These are phyloP conservation scores for Populus tomentosa DNA, from an alignment of 441 rosid species.

Conservation along the genomic window DNA sequence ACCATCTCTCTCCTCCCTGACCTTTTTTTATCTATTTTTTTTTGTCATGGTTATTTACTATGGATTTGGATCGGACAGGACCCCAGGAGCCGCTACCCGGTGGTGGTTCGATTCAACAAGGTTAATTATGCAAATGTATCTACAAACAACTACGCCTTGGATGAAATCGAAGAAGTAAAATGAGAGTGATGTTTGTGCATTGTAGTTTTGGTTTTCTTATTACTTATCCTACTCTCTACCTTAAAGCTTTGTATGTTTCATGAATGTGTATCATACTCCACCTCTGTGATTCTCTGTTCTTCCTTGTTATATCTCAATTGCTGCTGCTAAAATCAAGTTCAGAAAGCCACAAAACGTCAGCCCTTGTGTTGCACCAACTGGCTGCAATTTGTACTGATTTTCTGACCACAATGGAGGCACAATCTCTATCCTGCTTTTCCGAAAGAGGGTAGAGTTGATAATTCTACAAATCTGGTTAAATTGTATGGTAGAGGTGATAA, in stretches of 20 bases:
- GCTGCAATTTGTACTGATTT: not conserved
- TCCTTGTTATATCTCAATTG: not conserved
- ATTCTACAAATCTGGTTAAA: not conserved
- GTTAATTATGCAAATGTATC: conserved; percentile 88
- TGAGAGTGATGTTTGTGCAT: conserved; percentile 20
- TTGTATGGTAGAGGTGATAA: not conserved
- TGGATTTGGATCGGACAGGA: conserved; percentile 39
- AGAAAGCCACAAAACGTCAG: not conserved
- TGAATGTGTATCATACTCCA: conserved; percentile 28
- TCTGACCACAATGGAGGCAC: not conserved
- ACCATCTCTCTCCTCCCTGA: not conserved
- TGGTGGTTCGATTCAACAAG: conserved; percentile 84
- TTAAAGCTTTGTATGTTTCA: conserved; percentile 23
- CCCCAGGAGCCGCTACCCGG: conserved; percentile 76
- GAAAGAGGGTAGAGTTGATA: not conserved
- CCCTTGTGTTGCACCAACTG: not conserved
- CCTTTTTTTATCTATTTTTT: not conserved
- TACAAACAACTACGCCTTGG: conserved; percentile 92
- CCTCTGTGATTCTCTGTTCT: conserved; percentile 5
- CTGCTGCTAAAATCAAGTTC: not conserved
- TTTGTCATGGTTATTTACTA: not conserved
- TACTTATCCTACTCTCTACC: conserved; percentile 10
- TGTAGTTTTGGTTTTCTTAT: conserved; percentile 32
- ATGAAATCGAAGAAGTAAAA: conserved; percentile 72
- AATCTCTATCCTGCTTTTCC: not conserved